phyloP scores from a whole-genome alignment of 805 yeast species.

The Metschnikowia shivogae region DNA sequence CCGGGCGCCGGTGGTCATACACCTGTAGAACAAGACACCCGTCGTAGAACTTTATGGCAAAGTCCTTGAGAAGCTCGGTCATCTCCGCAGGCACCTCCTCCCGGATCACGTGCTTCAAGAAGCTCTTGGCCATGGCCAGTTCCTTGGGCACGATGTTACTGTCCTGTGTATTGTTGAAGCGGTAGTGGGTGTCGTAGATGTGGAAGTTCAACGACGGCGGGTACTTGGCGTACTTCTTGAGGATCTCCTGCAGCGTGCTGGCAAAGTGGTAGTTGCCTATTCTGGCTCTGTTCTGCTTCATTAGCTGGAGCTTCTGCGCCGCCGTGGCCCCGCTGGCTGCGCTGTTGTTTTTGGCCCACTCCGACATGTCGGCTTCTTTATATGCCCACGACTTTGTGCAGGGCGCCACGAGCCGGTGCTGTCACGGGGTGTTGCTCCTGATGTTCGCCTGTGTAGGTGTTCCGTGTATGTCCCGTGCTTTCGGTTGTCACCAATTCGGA shows the following conservation, averaged over 20 bases:
- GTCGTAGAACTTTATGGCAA: slow-evolving; percentile 79
- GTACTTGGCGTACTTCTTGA: slow-evolving; percentile 69
- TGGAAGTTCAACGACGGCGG: slow-evolving; percentile 86
- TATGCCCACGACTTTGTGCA: no score
- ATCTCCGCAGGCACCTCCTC: slow-evolving; percentile 87
- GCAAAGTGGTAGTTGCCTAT: slow-evolving; percentile 50
- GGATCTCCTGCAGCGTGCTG: slow-evolving; percentile 66
- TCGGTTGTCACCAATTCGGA: no score
- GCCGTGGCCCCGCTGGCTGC: not conserved
- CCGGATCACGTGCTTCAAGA: slow-evolving; percentile 70
- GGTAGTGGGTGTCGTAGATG: slow-evolving; percentile 84
- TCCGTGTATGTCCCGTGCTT: no score
- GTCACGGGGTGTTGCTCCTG: no score
- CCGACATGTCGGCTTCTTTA: not conserved
- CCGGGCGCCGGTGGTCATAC: slow-evolving; percentile 71
- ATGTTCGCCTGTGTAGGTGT: no score
- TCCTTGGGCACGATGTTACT: slow-evolving; percentile 73
- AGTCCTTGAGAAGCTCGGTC: slow-evolving; percentile 84
- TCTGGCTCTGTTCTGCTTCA: slow-evolving; percentile 21
- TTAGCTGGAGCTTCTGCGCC: slow-evolving; percentile 20
- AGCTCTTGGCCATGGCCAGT: slow-evolving; percentile 73
- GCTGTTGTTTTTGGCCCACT: not conserved
- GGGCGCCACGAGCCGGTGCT: no score
- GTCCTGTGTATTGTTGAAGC: slow-evolving; percentile 84
- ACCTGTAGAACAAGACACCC: slow-evolving; percentile 85